Conservation (phyloP, 2,329 filamentous ascomycete species). For the Hypoxylon sp. region DNA sequence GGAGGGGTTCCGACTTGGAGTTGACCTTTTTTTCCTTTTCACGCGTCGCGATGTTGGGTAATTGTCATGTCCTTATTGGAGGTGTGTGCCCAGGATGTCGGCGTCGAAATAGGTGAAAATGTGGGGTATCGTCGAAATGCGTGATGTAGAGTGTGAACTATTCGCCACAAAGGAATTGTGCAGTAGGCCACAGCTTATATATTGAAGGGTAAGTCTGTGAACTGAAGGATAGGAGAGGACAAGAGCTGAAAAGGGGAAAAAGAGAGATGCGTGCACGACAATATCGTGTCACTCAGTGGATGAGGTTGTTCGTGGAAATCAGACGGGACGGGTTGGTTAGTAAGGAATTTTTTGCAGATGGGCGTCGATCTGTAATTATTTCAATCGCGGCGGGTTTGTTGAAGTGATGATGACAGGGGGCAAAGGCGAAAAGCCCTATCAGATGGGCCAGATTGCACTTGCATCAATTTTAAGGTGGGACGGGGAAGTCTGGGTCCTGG, state of each 20-base stretch:
- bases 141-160: constrained; percentile 13
- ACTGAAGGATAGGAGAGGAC: neutral
- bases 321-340: constrained; percentile 25
- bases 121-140: constrained; percentile 24
- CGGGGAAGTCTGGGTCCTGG: constrained; percentile 4
- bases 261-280: constrained; percentile 26
- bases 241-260: constrained; percentile 12
- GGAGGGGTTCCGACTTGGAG: constrained; percentile 26
- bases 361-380: constrained; percentile 41
- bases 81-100: constrained; percentile 16
- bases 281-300: constrained; percentile 29
- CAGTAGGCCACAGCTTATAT: constrained; percentile 19
- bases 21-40: constrained; percentile 12
- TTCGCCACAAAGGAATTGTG: constrained; percentile 25
- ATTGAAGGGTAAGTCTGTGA: neutral
- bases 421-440: constrained; percentile 45
- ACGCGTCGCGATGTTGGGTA: constrained; percentile 33
- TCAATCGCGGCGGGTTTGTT: constrained; percentile 36
- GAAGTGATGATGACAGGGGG: constrained; percentile 45
- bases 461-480: constrained; percentile 43
- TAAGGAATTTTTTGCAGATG: constrained; percentile 33
- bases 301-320: constrained; percentile 16
- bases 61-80: constrained; percentile 26
- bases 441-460: constrained; percentile 47
- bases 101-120: constrained; percentile 24